A percentile compares a stretch with the other conserved stretches of the same genome.
Conservation (phyloP, 1,284 basidiomycete genomes). For the Ustilago bromivora region DNA sequence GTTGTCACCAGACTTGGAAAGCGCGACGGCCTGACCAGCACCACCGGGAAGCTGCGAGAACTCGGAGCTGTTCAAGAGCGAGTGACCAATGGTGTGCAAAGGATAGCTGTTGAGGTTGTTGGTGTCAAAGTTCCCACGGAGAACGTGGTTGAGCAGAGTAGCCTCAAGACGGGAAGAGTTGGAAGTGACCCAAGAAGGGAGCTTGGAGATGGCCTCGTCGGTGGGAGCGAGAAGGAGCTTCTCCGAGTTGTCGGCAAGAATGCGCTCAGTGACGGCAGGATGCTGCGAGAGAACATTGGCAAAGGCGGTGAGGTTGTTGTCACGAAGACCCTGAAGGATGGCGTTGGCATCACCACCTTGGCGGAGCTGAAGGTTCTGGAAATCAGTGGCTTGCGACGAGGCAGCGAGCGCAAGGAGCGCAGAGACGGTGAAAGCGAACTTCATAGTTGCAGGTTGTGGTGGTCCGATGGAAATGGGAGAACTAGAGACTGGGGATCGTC, state of each 20-base stretch:
- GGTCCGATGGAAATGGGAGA: background rate
- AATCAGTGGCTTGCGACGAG: slow-evolving; percentile 20
- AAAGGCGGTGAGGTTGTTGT: slow-evolving; percentile 50
- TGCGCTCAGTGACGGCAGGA: slow-evolving; percentile 45
- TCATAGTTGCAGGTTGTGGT: slow-evolving; percentile 23
- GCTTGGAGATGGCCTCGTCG: slow-evolving; percentile 43
- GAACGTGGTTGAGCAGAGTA: slow-evolving; percentile 53
- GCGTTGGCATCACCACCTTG: slow-evolving; percentile 49
- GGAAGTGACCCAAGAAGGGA: slow-evolving; percentile 47
- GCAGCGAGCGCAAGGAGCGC: slow-evolving; percentile 26
- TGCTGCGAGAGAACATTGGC: slow-evolving; percentile 44
- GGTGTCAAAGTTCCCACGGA: slow-evolving; percentile 46
- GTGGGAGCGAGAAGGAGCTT: slow-evolving; percentile 53
- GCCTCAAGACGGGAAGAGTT: slow-evolving; percentile 53
- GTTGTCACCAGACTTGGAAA: slow-evolving; percentile 25
- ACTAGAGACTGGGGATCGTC: background rate
- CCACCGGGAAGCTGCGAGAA: slow-evolving; percentile 52
- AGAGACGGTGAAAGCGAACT: slow-evolving; percentile 23
- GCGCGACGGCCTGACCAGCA: slow-evolving; percentile 56
- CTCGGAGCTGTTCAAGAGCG: slow-evolving; percentile 34
- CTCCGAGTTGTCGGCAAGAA: slow-evolving; percentile 40
- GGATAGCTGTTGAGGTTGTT: slow-evolving; percentile 35
- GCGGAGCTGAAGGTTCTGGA: slow-evolving; percentile 42
- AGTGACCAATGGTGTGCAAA: slow-evolving; percentile 57
- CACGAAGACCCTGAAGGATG: slow-evolving; percentile 43